A percentile compares a stretch with the other conserved stretches of the same genome.
phyloP scores from a whole-genome alignment of 2,329 filamentous ascomycete genomes.

The Claviceps pusilla region DNA sequence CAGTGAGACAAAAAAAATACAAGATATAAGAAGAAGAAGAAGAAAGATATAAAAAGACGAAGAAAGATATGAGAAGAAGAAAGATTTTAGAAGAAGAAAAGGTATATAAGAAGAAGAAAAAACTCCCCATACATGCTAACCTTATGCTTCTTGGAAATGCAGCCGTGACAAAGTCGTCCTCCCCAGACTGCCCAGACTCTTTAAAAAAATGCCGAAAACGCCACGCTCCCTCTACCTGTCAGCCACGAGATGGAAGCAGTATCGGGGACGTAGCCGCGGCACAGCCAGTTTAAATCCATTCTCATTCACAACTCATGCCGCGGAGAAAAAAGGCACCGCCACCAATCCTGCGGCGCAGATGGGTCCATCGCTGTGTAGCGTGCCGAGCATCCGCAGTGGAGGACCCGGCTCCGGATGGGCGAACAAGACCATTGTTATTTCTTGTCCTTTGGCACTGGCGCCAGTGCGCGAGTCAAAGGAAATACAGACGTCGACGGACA shows the following conservation, averaged over 20 bases:
- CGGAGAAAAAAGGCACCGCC: neutral
- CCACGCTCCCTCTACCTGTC: neutral
- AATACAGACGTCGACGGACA: neutral
- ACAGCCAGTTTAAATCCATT: neutral
- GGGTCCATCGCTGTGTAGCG: neutral
- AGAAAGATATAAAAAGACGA: neutral
- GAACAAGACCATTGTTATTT: neutral
- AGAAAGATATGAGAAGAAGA: neutral
- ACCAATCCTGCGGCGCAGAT: neutral
- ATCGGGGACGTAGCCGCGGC: neutral
- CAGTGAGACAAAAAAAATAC: too few species aligned
- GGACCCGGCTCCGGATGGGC: slow-evolving; percentile 1
- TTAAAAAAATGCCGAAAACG: neutral
- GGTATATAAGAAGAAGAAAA: neutral
- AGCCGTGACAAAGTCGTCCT: neutral
- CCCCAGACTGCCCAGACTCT: neutral
- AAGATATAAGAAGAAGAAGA: too few species aligned
- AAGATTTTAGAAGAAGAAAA: neutral
- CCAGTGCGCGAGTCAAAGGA: neutral
- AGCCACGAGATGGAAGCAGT: neutral
- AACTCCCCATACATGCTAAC: neutral
- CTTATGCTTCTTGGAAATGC: neutral
- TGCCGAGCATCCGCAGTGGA: slow-evolving; percentile 1
- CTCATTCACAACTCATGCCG: neutral
- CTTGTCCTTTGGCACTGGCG: neutral